A percentile compares a stretch with the other conserved stretches of the same genome.
phyloP scores from a whole-genome alignment of 306 rosid genomes.

The Vigna trinervia region DNA sequence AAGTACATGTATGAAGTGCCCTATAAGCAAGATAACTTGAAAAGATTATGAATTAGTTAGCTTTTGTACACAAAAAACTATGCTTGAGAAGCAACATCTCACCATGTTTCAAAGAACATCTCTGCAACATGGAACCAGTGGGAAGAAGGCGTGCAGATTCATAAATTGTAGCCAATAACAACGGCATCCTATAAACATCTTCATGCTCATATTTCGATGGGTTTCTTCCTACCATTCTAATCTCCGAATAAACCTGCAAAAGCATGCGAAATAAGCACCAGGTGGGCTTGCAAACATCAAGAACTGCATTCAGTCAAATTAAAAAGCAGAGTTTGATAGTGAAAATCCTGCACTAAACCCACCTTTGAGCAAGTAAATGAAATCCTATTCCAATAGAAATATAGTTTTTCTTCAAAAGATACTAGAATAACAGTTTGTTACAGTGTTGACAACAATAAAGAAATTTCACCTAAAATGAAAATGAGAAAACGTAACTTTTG shows the following conservation, averaged over 20 bases:
- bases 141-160: constrained; percentile 85
- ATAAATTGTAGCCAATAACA: constrained; percentile 76
- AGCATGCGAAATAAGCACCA: constrained; percentile 39
- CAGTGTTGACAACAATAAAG: neutral
- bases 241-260: constrained; percentile 71
- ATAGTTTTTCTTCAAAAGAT: neutral
- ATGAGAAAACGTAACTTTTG: neutral
- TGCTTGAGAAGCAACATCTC: constrained; percentile 36
- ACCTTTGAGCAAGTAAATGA: constrained; percentile 3
- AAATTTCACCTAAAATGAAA: neutral
- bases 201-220: constrained; percentile 54
- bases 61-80: neutral
- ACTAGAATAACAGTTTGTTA: neutral
- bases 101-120: constrained; percentile 83
- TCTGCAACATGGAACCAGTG: constrained; percentile 70
- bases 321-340: neutral
- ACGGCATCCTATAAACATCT: constrained; percentile 65
- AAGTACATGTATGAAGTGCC: too few species aligned
- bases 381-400: neutral
- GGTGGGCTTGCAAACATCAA: constrained; percentile 7
- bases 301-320: neutral
- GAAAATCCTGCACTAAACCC: neutral
- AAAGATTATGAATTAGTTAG: too few species aligned
- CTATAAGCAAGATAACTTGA: too few species aligned
- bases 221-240: constrained; percentile 48